Percentiles rank a stretch among this genome's conserved stretches.
Conservation (phyloP, 805 yeast genomes). For the Candida pseudoglaebosa region DNA sequence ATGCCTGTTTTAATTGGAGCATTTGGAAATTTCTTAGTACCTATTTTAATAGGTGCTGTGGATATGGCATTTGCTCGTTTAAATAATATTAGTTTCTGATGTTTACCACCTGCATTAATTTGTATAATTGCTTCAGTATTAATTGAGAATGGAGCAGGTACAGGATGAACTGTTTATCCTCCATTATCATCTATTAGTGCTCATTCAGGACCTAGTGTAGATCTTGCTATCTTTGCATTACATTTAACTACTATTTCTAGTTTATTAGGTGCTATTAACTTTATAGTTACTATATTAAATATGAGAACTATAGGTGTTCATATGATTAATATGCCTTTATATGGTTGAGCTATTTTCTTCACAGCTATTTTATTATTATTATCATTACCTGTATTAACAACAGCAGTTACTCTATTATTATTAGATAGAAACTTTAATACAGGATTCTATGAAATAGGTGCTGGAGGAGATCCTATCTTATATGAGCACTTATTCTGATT, state of each 20-base stretch:
- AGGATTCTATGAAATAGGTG: slow-evolving; percentile 1
- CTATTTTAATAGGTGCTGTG: slow-evolving; percentile 17
- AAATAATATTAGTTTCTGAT: too few relatives aligned
- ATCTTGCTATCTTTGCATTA: neutral
- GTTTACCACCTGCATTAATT: neutral
- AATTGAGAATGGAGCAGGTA: slow-evolving; percentile 1
- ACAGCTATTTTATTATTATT: slow-evolving; percentile 2
- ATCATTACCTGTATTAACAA: slow-evolving; percentile 3
- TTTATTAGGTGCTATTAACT: neutral
- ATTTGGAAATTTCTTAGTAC: slow-evolving; percentile 18
- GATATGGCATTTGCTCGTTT: slow-evolving; percentile 16
- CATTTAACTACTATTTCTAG: neutral
- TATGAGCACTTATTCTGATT: neutral
- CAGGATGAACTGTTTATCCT: slow-evolving; percentile 1
- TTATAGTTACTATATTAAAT: neutral
- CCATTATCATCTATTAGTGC: neutral
- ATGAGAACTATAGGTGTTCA: slow-evolving; percentile 1
- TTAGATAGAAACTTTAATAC: slow-evolving; percentile 1
- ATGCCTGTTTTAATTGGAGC: slow-evolving; percentile 19
- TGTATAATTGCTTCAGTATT: neutral
- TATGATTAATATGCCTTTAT: neutral
- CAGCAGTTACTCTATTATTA: slow-evolving; percentile 3
- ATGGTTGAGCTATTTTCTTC: slow-evolving; percentile 1
- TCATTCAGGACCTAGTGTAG: neutral
- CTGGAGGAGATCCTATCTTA: slow-evolving; percentile 1